Base-by-base conservation (phyloP, 2,329 filamentous ascomycete species). In the Neocatenulostroma microsporum region DNA sequence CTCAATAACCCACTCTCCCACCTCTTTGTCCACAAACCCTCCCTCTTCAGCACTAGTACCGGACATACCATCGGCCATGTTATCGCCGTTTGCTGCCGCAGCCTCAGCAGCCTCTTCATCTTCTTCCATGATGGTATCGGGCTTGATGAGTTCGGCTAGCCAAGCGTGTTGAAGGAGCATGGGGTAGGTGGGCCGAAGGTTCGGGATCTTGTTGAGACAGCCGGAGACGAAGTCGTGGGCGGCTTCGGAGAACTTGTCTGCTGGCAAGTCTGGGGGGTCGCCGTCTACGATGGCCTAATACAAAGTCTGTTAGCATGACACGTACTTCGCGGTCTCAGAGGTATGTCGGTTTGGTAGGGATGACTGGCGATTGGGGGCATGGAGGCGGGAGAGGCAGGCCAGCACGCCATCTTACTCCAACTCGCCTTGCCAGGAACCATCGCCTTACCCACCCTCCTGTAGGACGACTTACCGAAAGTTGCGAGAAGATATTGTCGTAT, bases 401-500 rank as follows among this genome's bases (percentile, higher is more conserved):
- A n/a, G n/a, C n/a, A n/a, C n/a, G n/a, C n/a, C n/a, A n/a, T n/a
- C n/a, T n/a, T n/a, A n/a, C n/a, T n/a, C n/a, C n/a, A n/a, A n/a
- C n/a, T n/a, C n/a, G n/a, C n/a, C n/a, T n/a, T n/a, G n/a, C n/a
- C n/a, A n/a, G n/a, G n/a, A n/a, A n/a, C n/a, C n/a, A n/a, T n/a
- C n/a, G n/a, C n/a, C n/a, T n/a, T n/a, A n/a, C n/a, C n/a, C n/a
- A n/a, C n/a, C 14, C 6, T 19, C 25, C 10, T 14, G 20, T 10
- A 30, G 32, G 19, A 21, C 28, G 17, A 78, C 88, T 79, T 73
- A 96, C 91, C 54, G 83, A 93, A 21, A 98, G 70, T 59, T 98
- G 91, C 54, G 86, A 93, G 69, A 98, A 96, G 49, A 98, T 98
- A 56, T 94, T 96, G 59, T 89, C 91, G 48, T 93, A 96, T 2